Base-by-base conservation (phyloP, 768 basidiomycete genomes). In the Suillus americanus region DNA sequence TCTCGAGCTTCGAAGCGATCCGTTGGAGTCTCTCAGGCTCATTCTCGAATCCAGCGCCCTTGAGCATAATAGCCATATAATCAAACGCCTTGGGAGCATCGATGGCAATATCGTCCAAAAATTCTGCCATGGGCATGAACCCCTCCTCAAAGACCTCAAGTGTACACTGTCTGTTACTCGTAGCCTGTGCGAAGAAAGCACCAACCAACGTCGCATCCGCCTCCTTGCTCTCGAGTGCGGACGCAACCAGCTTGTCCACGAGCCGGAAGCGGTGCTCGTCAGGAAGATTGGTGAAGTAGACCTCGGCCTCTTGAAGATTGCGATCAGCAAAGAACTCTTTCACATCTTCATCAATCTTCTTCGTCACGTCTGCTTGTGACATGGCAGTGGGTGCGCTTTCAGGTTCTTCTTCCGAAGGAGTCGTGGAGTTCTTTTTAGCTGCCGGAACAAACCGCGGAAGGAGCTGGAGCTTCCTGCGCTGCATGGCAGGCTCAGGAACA, bases 271-370 rank as follows among this genome's bases (percentile, higher is more conserved):
- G 89, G 70, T 89, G 83, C 64, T 82, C 82, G 35, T 82, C 76
- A 8, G 94, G 88, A 33, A 98, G 82, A 23, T 81, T 84, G 62
- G 85, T 82, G 79, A 97, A 95, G 81, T 96, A 96, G 28, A 85
- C 85, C 69, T 94, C 93, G 14, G 92, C 95, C 76, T 97, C 97
- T 41, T 90, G 89, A 64, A 97, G 75, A 71, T 89, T 91, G 68
- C 92, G 90, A 69, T 93, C 87, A 68, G 82, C 86, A 76, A 90
- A 95, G 81, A 94, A 91, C 81, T 98, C 94, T 77, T 93, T 93
- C 63, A 81, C 79, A 69, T 96, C 92, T 70, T 94, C 89, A 13
- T 81, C 83, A 69, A 97, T 89, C 82, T 90, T 92, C 74, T 86
- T 86, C 77, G 84, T 82, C 40, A 88, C 91, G 23, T 88, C 87